Percentiles rank a stretch among this genome's conserved stretches.
These are phyloP conservation scores for Globisporangium paroecandrum DNA, from an alignment of 352 stramenopile genomes.

Conservation along the genomic window DNA sequence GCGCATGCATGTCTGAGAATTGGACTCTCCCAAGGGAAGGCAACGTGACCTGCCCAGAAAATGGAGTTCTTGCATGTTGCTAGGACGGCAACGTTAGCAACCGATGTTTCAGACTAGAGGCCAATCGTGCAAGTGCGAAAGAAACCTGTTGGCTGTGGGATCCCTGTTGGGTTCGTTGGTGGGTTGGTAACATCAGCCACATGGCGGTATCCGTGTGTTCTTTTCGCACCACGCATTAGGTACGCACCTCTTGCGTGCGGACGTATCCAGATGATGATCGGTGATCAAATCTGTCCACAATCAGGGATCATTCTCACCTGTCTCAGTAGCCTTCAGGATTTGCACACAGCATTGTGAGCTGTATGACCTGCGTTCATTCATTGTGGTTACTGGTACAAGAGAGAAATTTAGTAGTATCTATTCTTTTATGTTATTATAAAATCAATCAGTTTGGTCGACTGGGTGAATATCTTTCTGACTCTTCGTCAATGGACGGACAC, in stretches of 20 bases:
- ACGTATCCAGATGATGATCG: background rate
- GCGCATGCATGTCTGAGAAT: background rate
- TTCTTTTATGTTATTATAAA: background rate
- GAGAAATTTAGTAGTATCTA: background rate
- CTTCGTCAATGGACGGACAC: background rate
- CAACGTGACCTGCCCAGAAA: background rate
- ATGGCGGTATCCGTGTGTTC: background rate
- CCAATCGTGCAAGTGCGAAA: background rate
- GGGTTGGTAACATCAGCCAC: background rate
- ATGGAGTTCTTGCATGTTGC: background rate
- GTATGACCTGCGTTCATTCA: no score
- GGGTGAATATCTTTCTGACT: background rate
- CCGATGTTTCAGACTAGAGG: background rate
- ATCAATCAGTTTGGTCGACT: background rate
- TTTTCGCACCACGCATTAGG: conserved; percentile 3
- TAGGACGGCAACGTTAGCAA: background rate
- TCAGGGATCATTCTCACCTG: background rate
- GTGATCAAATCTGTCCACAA: background rate
- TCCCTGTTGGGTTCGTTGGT: background rate
- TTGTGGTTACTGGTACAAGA: background rate
- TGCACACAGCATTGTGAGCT: background rate
- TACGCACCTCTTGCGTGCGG: background rate
- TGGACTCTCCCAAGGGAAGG: no score
- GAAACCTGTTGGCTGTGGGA: background rate
- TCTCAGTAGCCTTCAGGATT: background rate